A percentile compares a stretch with the other conserved stretches of the same genome.
phyloP scores from a whole-genome alignment of 2,329 filamentous ascomycete species.

The Byssothecium circinans region DNA sequence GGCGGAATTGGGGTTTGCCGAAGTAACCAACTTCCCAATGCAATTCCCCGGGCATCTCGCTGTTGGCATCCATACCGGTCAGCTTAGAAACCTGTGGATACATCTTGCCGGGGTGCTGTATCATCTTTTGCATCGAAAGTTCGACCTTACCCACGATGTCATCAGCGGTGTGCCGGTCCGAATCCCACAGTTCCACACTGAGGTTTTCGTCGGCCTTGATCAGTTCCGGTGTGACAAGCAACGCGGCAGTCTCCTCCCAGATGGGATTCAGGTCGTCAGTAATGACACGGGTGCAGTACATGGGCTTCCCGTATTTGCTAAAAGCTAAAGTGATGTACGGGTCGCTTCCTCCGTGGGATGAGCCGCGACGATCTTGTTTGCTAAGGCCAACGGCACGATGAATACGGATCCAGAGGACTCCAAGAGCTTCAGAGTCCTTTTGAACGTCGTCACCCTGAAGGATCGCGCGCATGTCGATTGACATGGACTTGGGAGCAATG shows the following conservation, averaged over 20 bases:
- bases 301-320: slow-evolving; percentile 95
- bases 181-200: slow-evolving; percentile 95
- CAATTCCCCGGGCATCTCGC: slow-evolving; percentile 87
- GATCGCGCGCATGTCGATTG: slow-evolving; percentile 86
- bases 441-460: slow-evolving; percentile 88
- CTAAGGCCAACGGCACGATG: slow-evolving; percentile 84
- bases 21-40: slow-evolving; percentile 98
- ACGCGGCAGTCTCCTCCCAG: slow-evolving; percentile 83
- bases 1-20: slow-evolving; percentile 83
- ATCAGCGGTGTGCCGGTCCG: slow-evolving; percentile 82
- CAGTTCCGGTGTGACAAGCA: slow-evolving; percentile 84
- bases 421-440: slow-evolving; percentile 83
- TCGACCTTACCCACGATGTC: slow-evolving; percentile 96
- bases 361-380: slow-evolving; percentile 86
- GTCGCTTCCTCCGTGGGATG: slow-evolving; percentile 83
- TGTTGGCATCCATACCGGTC: slow-evolving; percentile 78
- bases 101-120: slow-evolving; percentile 91
- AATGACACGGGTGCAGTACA: slow-evolving; percentile 96
- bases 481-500: slow-evolving; percentile 92
- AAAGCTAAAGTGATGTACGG: slow-evolving; percentile 94
- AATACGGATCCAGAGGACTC: slow-evolving; percentile 90
- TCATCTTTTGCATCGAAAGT: slow-evolving; percentile 90
- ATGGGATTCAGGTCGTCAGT: slow-evolving; percentile 91
- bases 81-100: slow-evolving; percentile 85
- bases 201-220: slow-evolving; percentile 93